phyloP scores from a whole-genome alignment of 495 filamentous ascomycete species.

The Neurospora tetrasperma region DNA sequence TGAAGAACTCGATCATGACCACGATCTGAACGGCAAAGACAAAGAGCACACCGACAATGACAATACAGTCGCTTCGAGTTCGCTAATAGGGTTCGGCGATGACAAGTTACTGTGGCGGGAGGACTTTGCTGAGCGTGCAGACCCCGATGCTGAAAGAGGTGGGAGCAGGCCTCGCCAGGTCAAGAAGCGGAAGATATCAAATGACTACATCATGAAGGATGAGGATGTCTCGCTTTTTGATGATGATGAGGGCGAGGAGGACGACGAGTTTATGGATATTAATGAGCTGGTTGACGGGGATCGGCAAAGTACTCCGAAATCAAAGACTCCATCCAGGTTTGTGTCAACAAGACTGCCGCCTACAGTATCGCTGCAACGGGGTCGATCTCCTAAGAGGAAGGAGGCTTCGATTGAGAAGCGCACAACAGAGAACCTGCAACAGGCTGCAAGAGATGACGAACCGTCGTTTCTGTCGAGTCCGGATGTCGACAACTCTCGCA shows the following conservation, averaged over 20 bases:
- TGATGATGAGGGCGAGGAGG: slow-evolving; percentile 8
- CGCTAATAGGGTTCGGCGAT: slow-evolving; percentile 29
- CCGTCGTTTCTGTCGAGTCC: not conserved
- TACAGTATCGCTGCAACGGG: not conserved
- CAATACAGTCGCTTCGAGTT: slow-evolving; percentile 25
- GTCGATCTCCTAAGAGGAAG: not conserved
- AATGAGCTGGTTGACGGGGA: not conserved
- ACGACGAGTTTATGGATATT: slow-evolving; percentile 33
- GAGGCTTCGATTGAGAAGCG: not conserved
- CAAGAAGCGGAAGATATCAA: slow-evolving; percentile 46
- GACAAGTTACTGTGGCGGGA: slow-evolving; percentile 50
- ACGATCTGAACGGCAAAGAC: slow-evolving; percentile 7
- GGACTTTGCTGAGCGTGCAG: slow-evolving; percentile 33
- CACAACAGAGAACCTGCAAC: not conserved
- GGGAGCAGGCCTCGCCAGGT: not conserved
- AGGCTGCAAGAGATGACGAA: not conserved
- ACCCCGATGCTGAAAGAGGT: slow-evolving; percentile 8
- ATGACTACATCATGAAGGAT: slow-evolving; percentile 29
- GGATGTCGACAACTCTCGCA: not conserved
- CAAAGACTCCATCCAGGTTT: not conserved
- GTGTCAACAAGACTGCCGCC: not conserved
- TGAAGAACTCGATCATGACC: slow-evolving; percentile 35
- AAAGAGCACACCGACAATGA: not conserved
- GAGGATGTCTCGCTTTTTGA: not conserved
- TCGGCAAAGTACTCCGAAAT: not conserved